These are phyloP conservation scores for Wickerhamiella vanderwaltii DNA, from an alignment of 805 yeast species.

Conservation along the genomic window DNA sequence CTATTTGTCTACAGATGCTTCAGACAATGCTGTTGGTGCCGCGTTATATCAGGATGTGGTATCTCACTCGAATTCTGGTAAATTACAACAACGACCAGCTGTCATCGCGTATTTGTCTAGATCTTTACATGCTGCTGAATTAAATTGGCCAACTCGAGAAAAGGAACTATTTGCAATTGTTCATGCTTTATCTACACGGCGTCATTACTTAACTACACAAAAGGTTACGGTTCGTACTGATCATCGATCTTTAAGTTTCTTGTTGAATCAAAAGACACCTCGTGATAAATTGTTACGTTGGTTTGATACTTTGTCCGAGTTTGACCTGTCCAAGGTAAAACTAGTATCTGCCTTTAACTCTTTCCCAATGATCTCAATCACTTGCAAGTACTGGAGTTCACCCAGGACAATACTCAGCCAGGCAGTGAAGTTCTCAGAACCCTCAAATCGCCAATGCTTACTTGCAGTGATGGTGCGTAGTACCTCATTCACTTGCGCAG, in stretches of 20 bases:
- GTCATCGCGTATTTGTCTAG: background rate
- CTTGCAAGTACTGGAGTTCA: too few species aligned
- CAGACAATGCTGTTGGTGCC: background rate
- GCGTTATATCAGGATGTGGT: slow-evolving; percentile 4
- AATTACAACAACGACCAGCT: too few species aligned
- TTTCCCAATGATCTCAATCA: too few species aligned
- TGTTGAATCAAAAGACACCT: background rate
- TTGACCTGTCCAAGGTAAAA: background rate
- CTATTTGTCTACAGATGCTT: background rate
- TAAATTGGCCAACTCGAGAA: slow-evolving; percentile 3
- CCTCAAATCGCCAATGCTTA: too few species aligned
- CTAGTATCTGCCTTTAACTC: too few species aligned
- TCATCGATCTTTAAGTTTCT: background rate
- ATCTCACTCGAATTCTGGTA: too few species aligned
- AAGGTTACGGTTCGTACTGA: slow-evolving; percentile 1
- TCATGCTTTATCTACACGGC: background rate
- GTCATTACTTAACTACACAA: background rate
- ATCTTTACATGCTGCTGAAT: background rate
- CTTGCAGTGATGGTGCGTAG: too few species aligned
- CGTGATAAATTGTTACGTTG: background rate
- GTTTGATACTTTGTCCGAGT: background rate
- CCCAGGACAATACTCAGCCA: too few species aligned
- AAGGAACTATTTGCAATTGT: slow-evolving; percentile 3
- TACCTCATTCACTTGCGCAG: too few species aligned
- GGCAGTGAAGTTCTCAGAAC: too few species aligned